These are phyloP conservation scores for Daedaleopsis nitida DNA, from an alignment of 768 basidiomycete genomes.

Conservation along the genomic window DNA sequence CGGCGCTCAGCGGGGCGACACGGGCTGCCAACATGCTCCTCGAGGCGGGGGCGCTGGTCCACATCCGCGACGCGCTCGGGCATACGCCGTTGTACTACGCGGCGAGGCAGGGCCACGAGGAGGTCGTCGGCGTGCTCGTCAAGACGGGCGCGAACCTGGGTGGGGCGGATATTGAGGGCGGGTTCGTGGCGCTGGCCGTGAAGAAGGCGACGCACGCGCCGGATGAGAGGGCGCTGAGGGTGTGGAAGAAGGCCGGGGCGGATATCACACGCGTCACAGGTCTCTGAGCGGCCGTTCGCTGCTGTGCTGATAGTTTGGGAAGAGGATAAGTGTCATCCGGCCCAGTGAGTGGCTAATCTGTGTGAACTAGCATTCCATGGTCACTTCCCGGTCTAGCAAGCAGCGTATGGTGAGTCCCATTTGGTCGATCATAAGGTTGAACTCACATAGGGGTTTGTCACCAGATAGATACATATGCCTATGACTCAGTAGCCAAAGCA, in stretches of 20 bases:
- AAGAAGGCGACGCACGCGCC: constrained; percentile 39
- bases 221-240: constrained; percentile 45
- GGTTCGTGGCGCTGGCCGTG: constrained; percentile 55
- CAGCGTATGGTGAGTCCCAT: no score
- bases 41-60: constrained; percentile 77
- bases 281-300: no score
- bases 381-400: no score
- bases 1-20: constrained; percentile 66
- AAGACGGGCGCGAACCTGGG: constrained; percentile 76
- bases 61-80: constrained; percentile 76
- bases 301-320: no score
- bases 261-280: neutral
- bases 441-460: no score
- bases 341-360: no score
- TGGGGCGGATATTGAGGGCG: constrained; percentile 59
- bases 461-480: no score
- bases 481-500: no score
- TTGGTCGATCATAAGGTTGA: no score
- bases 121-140: constrained; percentile 63
- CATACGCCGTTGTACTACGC: constrained; percentile 88
- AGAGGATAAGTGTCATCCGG: no score
- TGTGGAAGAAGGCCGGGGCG: constrained; percentile 61
- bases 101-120: constrained; percentile 67
- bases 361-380: no score
- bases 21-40: constrained; percentile 51